phyloP scores from a whole-genome alignment of 2,329 filamentous ascomycete genomes.

The Trichoderma asperellum region DNA sequence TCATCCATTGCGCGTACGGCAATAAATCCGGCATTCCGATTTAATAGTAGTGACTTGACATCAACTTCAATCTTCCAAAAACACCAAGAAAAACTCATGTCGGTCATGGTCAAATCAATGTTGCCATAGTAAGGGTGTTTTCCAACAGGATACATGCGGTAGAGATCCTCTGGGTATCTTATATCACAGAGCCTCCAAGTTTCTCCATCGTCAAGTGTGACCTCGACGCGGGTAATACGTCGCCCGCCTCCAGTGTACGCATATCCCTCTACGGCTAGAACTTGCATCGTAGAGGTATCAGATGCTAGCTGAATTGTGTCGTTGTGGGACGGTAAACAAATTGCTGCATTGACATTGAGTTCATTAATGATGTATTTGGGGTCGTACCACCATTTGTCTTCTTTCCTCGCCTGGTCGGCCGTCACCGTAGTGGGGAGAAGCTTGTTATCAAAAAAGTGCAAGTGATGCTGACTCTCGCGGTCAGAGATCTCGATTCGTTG shows the following conservation, averaged over 20 bases:
- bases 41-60: constrained; percentile 49
- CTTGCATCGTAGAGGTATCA: constrained; percentile 65
- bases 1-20: constrained; percentile 90
- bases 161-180: constrained; percentile 83
- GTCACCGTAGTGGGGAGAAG: constrained; percentile 85
- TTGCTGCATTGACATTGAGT: constrained; percentile 83
- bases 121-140: constrained; percentile 73
- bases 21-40: constrained; percentile 52
- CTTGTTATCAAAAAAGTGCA: constrained; percentile 91
- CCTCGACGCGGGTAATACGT: constrained; percentile 78
- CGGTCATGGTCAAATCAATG: constrained; percentile 80
- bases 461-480: constrained; percentile 87
- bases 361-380: constrained; percentile 94
- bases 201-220: constrained; percentile 81
- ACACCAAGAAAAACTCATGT: constrained; percentile 87
- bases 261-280: constrained; percentile 72
- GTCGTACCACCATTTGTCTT: constrained; percentile 81
- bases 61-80: constrained; percentile 83
- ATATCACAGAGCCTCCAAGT: constrained; percentile 63
- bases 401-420: constrained; percentile 75
- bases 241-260: constrained; percentile 89
- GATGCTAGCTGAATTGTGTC: neutral
- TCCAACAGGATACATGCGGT: constrained; percentile 64
- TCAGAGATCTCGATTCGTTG: constrained; percentile 79
- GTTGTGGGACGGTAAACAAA: constrained; percentile 77